Evolutionary conservation across 192 early-diverging fungal genomes (phyloP), one percentile per base, ranked within the genome.

Genomic region (Umbelopsis ramanniana): DNA sequence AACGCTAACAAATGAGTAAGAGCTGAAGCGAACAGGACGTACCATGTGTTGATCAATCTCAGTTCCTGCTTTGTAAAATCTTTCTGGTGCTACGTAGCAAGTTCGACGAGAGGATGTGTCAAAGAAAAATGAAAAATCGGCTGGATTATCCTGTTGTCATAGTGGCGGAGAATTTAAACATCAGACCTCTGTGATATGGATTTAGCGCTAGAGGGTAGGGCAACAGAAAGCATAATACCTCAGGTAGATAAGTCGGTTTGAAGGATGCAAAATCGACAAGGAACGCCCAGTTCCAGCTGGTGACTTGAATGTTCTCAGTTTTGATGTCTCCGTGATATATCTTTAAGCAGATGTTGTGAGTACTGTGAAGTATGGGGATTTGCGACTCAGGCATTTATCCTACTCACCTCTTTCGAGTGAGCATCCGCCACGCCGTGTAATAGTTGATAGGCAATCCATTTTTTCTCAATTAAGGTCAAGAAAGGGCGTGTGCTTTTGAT

Each of bases 251-350:
- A n/a, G 91, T 90, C 4, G 97, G 97, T 76, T 98, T 98, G 79
- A 90, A 96, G 11, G 85, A 86, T 48, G 93, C 93, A 84, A 96
- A 96, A 54, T 98, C 97, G 4, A 88, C 88, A 8, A 97, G 68
- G 67, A 93, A 98, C 2, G 85, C 90, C 96, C 96, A 93, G 80
- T 96, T 97, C 96, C 96, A 99, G 70, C 90, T 93, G 8, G 97
- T 97, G 2, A 99, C 91, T 22, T 97, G 77, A 12, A 98, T 84
- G 74, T 99, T 99, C 66, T 99, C 96, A 15, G 93, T 93, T 74
- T 98, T 99, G 45, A 99, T 95, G 72, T 98, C 96, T 2, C 97
- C 97, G 78, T 99, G 97, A 69, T 83, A 95, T 8, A 97, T 86
- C 67, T 92, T 79, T 17, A 3, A 2, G 0, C n/a, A 70, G 48